A percentile compares a stretch with the other conserved stretches of the same genome.
Evolutionary conservation across 169 alveolate genomes (phyloP).

Genomic region (Plasmodium sp.): DNA sequence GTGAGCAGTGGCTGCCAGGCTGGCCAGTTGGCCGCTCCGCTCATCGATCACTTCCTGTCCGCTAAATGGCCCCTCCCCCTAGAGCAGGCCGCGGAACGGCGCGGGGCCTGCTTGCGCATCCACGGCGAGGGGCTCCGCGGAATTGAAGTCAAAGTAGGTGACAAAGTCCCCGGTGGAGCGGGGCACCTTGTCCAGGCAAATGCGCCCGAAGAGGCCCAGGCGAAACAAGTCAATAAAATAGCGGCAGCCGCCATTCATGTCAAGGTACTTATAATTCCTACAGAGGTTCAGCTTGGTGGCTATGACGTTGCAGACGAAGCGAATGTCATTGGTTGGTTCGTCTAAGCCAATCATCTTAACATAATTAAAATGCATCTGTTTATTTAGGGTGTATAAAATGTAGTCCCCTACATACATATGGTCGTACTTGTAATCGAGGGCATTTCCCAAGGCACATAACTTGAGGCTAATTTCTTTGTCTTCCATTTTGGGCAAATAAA

Average conservation of each 20-base stretch:
- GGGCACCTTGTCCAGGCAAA: conserved; percentile 40
- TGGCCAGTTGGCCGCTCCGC: neutral
- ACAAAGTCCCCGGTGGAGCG: conserved; percentile 6
- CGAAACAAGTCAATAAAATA: conserved; percentile 59
- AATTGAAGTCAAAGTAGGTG: conserved; percentile 52
- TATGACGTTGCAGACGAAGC: conserved; percentile 53
- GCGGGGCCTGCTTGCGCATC: neutral
- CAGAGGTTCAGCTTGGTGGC: conserved; percentile 59
- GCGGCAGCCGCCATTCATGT: conserved; percentile 72
- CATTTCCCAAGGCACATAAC: conserved; percentile 86
- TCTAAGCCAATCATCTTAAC: conserved; percentile 80
- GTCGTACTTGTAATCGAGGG: conserved; percentile 88
- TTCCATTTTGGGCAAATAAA: conserved; percentile 75
- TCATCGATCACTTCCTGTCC: neutral
- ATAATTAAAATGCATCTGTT: conserved; percentile 76
- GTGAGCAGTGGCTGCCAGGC: neutral
- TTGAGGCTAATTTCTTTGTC: conserved; percentile 85
- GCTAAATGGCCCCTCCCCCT: too few relatives aligned
- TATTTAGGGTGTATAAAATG: conserved; percentile 81
- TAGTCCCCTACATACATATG: conserved; percentile 85
- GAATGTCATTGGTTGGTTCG: conserved; percentile 85
- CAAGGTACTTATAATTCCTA: conserved; percentile 65
- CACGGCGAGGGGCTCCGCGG: conserved; percentile 28
- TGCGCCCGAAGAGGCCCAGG: conserved; percentile 52
- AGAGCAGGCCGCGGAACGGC: conserved; percentile 54